These are phyloP conservation scores for Reticulascus tulasneorum DNA, from an alignment of 2,329 filamentous ascomycete species.

Conservation along the genomic window DNA sequence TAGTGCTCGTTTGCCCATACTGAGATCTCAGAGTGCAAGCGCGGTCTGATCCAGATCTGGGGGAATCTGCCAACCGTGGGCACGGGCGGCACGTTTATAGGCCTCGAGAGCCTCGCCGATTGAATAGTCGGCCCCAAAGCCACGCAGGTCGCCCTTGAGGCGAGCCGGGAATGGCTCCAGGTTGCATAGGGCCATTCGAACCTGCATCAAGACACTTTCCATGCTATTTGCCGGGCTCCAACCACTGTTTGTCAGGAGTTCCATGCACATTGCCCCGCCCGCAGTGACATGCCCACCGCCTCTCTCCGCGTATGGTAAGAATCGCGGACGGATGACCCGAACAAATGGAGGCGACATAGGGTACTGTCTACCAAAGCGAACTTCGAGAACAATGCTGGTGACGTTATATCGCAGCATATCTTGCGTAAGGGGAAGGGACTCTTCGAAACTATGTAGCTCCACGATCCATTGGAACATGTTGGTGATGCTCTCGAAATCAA, in stretches of 20 bases:
- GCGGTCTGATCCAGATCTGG: conserved; percentile 52
- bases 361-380: conserved; percentile 74
- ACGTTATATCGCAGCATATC: conserved; percentile 65
- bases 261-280: conserved; percentile 81
- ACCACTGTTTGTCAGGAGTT: conserved; percentile 76
- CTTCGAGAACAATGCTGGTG: conserved; percentile 71
- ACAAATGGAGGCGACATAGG: conserved; percentile 81
- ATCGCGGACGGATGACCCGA: conserved; percentile 75
- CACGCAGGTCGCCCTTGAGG: conserved; percentile 36
- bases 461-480: conserved; percentile 92
- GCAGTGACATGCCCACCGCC: conserved; percentile 83
- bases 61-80: conserved; percentile 73
- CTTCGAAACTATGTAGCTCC: conserved; percentile 79
- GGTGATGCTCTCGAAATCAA: conserved; percentile 60
- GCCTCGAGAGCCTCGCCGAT: conserved; percentile 69
- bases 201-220: conserved; percentile 76
- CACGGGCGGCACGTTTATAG: conserved; percentile 48
- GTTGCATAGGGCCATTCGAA: conserved; percentile 70
- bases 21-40: conserved; percentile 11
- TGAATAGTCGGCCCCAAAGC: conserved; percentile 50
- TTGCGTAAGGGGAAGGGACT: conserved; percentile 60
- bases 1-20: not conserved
- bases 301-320: conserved; percentile 65
- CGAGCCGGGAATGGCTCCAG: conserved; percentile 68
- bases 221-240: conserved; percentile 73